Conservation (phyloP, 192 early-diverging fungal species). For the Coemansia sp. region DNA sequence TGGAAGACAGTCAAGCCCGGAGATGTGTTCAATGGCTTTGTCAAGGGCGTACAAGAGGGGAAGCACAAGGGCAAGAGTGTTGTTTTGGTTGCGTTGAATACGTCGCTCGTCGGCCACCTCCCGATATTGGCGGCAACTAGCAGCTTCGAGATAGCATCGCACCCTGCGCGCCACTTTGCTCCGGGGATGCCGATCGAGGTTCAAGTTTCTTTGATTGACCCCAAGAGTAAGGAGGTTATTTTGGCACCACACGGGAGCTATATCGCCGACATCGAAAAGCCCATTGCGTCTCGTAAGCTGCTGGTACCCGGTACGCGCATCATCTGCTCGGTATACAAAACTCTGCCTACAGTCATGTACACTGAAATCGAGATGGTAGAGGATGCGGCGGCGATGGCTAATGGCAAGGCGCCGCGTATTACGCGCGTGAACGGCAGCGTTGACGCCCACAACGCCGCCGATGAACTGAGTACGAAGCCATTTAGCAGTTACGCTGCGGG, state of each 20-base stretch:
- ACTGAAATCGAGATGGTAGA: constrained; percentile 51
- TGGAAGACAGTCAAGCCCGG: constrained; percentile 39
- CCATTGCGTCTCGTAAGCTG: constrained; percentile 41
- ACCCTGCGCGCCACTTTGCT: constrained; percentile 25
- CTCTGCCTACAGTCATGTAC: constrained; percentile 56
- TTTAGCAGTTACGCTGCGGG: constrained; percentile 22
- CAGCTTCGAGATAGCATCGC: constrained; percentile 15
- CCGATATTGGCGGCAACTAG: constrained; percentile 28
- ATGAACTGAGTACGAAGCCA: constrained; percentile 42
- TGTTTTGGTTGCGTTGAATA: constrained; percentile 19
- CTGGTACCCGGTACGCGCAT: constrained; percentile 59
- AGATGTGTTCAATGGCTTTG: constrained; percentile 49
- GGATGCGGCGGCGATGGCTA: constrained; percentile 24
- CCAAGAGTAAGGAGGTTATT: constrained; percentile 12
- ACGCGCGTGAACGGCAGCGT: constrained; percentile 58
- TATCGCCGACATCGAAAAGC: constrained; percentile 49
- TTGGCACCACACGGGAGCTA: constrained; percentile 54
- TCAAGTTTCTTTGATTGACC: constrained; percentile 29
- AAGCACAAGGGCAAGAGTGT: constrained; percentile 3
- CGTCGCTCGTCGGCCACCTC: constrained; percentile 25
- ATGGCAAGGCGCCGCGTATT: constrained; percentile 9
- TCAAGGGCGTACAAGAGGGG: constrained; percentile 34
- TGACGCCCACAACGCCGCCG: constrained; percentile 61
- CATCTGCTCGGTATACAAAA: constrained; percentile 56
- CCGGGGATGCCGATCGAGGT: constrained; percentile 43